Evolutionary conservation across 169 alveolate species (phyloP).

Genomic region (Cystoisospora suis): DNA sequence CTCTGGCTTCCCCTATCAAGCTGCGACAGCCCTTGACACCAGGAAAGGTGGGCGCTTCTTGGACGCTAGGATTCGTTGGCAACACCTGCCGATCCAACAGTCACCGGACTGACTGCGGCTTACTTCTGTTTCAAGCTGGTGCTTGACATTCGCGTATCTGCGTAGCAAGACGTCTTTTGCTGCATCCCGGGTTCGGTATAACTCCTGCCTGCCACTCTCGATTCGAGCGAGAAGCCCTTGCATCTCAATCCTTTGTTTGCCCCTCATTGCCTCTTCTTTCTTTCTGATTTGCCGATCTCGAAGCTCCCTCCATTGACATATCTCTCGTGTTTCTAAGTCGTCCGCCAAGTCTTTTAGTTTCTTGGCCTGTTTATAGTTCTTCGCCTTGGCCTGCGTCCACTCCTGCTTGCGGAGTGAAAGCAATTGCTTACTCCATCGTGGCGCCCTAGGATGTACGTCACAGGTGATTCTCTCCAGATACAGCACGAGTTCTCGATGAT

Average conservation of each 20-base stretch:
- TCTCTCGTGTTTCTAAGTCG: not conserved
- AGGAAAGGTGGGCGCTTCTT: no score
- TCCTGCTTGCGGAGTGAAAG: slow-evolving; percentile 5
- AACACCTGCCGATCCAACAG: no score
- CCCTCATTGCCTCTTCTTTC: not conserved
- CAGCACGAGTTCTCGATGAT: not conserved
- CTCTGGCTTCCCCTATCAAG: no score
- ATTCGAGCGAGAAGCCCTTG: slow-evolving; percentile 18
- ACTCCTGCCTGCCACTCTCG: not conserved
- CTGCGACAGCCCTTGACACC: no score
- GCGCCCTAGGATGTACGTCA: not conserved
- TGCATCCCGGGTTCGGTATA: not conserved
- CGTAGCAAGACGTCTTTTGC: not conserved
- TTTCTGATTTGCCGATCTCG: not conserved
- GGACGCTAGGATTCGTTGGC: no score
- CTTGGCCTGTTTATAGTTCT: not conserved
- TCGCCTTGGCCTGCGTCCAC: not conserved
- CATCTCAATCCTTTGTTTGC: not conserved
- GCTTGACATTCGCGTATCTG: not conserved
- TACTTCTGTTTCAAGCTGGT: slow-evolving; percentile 4
- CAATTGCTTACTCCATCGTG: not conserved
- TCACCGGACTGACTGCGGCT: no score
- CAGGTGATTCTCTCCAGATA: not conserved
- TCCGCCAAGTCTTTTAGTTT: not conserved
- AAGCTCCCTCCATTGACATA: not conserved